Evolutionary conservation across 2,329 filamentous ascomycete species (phyloP), one percentile per base, ranked within the genome.

Genomic region (Fusarium nematophilum): DNA sequence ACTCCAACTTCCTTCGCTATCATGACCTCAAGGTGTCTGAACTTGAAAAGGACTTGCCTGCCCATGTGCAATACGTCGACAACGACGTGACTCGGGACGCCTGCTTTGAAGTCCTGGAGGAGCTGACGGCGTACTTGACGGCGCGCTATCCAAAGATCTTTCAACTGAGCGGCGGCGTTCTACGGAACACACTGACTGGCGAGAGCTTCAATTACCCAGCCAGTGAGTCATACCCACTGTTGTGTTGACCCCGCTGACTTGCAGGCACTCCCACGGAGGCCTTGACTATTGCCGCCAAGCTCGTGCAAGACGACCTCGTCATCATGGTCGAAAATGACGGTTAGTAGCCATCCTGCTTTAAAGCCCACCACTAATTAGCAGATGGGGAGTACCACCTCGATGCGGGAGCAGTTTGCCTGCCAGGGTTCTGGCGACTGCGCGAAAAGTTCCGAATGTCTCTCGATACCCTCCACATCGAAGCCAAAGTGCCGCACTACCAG

Each of bases 381-480:
- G 63, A 65, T 11, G 62, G 52, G 0, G 30, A 47, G 5, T 65
- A 65, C 3, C 63, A 65, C 11, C 58, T 65, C 1, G 59, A 65
- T 3, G 63, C 62, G 3, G 62, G 58, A 8, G 62, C 62, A 4
- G 63, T 65, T 2, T 65, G 63, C 9, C 51, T 65, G 0, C 63
- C 58, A 1, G 63, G 63, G 0, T 65, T 65, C 13, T 65, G 63
- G 63, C 29, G 62, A 0, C 9, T 65, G 6, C 52, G 52, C 2
- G 62, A 65, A 18, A 65, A 65, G 23, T 65, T 65, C 3, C 13
- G 56, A 31, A 65, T 65, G 63, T 65, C 62, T 6, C 49, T 65
- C 0, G 63, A 65, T 18, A 65, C 55, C 6, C 37, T 65, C 0
- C 63, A 65, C 13, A 65, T 65, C 1, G 63, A 65, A 25, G 63